Evolutionary conservation across 2,329 filamentous ascomycete genomes (phyloP).

Genomic region (Dryadomyces quercus-mongolicae): DNA sequence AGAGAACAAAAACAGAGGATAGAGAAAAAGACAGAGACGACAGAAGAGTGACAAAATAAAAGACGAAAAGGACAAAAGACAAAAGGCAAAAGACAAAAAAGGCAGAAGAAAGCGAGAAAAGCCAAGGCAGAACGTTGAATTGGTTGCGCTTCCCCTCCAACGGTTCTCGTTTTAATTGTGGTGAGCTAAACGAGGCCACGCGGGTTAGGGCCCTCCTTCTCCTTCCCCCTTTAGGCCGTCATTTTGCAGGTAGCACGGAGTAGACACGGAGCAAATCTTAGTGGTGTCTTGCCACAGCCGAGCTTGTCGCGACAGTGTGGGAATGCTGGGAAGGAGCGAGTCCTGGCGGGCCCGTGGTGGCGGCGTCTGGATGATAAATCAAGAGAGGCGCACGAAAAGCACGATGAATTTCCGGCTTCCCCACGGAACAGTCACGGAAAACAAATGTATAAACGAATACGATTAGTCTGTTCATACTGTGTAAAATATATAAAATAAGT

Average conservation of each 20-base stretch:
- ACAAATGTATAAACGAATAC: background rate
- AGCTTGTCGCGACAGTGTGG: constrained; percentile 5
- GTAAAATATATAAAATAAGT: too few species aligned
- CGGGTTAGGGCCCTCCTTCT: constrained; percentile 4
- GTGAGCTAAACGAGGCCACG: constrained; percentile 6
- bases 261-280: too few species aligned
- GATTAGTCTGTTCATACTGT: too few species aligned
- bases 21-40: background rate
- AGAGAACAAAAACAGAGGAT: background rate
- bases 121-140: background rate
- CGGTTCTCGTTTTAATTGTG: too few species aligned
- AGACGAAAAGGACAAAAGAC: constrained; percentile 5
- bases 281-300: constrained; percentile 2
- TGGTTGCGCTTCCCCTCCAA: too few species aligned
- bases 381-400: background rate
- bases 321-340: background rate
- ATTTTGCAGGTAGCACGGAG: background rate
- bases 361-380: constrained; percentile 8
- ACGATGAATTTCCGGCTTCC: constrained; percentile 5
- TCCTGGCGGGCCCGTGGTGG: background rate
- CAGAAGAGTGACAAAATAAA: background rate
- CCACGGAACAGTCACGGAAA: background rate
- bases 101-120: background rate
- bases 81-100: constrained; percentile 1
- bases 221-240: background rate